phyloP scores from a whole-genome alignment of 345 rosid genomes.

The Kernera saxatilis region DNA sequence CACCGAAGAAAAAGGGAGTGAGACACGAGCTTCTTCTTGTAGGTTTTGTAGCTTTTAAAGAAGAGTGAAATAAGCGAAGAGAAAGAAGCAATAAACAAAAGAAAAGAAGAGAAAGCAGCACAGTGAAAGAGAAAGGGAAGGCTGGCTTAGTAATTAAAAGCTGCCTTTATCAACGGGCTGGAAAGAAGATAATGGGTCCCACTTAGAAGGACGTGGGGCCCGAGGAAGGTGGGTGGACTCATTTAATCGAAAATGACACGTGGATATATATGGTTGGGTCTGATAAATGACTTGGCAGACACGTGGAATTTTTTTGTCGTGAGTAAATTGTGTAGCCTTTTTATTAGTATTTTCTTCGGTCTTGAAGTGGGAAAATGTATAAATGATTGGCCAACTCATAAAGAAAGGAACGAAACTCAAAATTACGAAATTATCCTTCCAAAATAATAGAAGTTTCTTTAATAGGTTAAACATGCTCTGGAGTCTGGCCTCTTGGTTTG shows the following conservation, averaged over 20 bases:
- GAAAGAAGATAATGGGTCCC: conserved; percentile 24
- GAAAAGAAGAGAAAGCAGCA: neutral
- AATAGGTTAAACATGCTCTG: neutral
- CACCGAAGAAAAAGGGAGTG: neutral
- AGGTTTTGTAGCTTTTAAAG: conserved; percentile 12
- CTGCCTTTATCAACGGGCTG: conserved; percentile 34
- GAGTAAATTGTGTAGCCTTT: neutral
- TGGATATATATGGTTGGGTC: neutral
- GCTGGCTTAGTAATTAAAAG: conserved; percentile 23
- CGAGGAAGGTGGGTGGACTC: conserved; percentile 26
- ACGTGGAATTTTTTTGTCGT: neutral
- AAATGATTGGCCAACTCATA: conserved; percentile 29
- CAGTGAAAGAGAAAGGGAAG: conserved; percentile 26
- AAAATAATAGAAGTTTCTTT: conserved; percentile 5
- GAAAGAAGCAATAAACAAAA: neutral
- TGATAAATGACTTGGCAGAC: conserved; percentile 2
- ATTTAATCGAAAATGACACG: conserved; percentile 17
- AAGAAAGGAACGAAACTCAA: neutral
- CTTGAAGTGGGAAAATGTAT: neutral
- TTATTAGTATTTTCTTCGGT: neutral
- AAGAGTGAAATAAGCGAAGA: conserved; percentile 1
- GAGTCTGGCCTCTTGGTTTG: neutral
- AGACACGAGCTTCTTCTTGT: conserved; percentile 14
- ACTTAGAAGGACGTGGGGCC: conserved; percentile 19
- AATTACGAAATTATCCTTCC: neutral